phyloP scores from a whole-genome alignment of 2,329 filamentous ascomycete genomes.

The Rhynchosporium secalis region DNA sequence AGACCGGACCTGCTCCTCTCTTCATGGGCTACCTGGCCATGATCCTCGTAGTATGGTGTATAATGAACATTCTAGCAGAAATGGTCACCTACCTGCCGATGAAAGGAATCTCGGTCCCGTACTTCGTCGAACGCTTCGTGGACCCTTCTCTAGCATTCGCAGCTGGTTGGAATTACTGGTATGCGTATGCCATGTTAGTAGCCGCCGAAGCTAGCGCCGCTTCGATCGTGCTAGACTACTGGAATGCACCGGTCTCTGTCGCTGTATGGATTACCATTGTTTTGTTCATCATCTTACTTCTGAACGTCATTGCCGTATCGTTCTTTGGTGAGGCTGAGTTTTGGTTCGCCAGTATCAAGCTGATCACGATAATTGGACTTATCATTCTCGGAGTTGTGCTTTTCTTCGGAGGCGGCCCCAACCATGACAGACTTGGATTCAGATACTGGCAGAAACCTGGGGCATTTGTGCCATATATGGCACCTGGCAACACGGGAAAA shows the following conservation, averaged over 20 bases:
- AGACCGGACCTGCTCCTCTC: slow-evolving; percentile 63
- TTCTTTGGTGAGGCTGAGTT: slow-evolving; percentile 24
- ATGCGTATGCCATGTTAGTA: slow-evolving; percentile 52
- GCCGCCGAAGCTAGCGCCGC: slow-evolving; percentile 59
- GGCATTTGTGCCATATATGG: slow-evolving; percentile 18
- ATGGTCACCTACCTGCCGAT: slow-evolving; percentile 57
- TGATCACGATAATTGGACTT: slow-evolving; percentile 58
- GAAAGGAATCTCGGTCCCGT: slow-evolving; percentile 57
- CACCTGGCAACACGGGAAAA: slow-evolving; percentile 13
- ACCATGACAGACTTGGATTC: slow-evolving; percentile 21
- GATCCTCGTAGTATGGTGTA: slow-evolving; percentile 54
- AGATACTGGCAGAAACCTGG: slow-evolving; percentile 20
- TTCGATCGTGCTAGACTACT: slow-evolving; percentile 60
- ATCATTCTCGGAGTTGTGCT: slow-evolving; percentile 44
- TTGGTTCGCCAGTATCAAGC: slow-evolving; percentile 20
- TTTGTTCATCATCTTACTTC: slow-evolving; percentile 14
- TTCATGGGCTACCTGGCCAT: slow-evolving; percentile 66
- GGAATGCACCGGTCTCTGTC: slow-evolving; percentile 53
- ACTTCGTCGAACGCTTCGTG: slow-evolving; percentile 56
- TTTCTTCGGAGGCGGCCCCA: slow-evolving; percentile 20
- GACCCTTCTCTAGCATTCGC: slow-evolving; percentile 41
- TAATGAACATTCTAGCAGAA: slow-evolving; percentile 57
- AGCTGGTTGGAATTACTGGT: slow-evolving; percentile 45
- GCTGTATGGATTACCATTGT: slow-evolving; percentile 22
- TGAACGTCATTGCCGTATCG: slow-evolving; percentile 20